A percentile compares a stretch with the other conserved stretches of the same genome.
Evolutionary conservation across 2,329 filamentous ascomycete species (phyloP).

Genomic region (Raffaelea ambrosiae): DNA sequence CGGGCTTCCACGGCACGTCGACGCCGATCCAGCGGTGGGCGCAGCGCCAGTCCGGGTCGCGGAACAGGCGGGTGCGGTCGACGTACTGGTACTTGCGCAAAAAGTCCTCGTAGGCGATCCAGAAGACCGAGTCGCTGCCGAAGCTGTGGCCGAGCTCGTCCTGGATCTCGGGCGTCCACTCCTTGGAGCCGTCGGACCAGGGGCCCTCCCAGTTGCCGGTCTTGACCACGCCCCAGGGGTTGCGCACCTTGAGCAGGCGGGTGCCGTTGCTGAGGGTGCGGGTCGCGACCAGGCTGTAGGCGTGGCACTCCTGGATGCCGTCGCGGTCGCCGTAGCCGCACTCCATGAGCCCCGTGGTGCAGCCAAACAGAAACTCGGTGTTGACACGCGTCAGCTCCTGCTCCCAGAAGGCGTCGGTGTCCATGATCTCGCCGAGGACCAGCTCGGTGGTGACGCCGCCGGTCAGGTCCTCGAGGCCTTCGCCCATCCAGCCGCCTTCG

Average conservation of each 20-base stretch:
- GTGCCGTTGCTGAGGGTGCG: constrained; percentile 47
- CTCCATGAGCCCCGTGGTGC: constrained; percentile 42
- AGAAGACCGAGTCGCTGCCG: constrained; percentile 64
- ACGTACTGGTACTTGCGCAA: constrained; percentile 50
- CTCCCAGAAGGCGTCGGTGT: constrained; percentile 71
- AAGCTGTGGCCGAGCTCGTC: constrained; percentile 64
- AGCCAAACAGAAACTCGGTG: constrained; percentile 64
- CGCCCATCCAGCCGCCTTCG: constrained; percentile 59
- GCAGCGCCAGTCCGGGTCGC: constrained; percentile 43
- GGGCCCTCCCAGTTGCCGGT: constrained; percentile 71
- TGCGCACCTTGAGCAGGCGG: constrained; percentile 57
- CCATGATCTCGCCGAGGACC: constrained; percentile 58
- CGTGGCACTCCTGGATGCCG: constrained; percentile 50
- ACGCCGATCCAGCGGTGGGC: constrained; percentile 33
- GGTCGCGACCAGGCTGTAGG: constrained; percentile 52
- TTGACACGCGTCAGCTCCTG: constrained; percentile 73
- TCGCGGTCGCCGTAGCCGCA: constrained; percentile 38
- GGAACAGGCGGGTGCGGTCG: constrained; percentile 50
- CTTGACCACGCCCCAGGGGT: constrained; percentile 74
- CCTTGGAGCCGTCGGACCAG: constrained; percentile 72
- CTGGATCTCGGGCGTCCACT: constrained; percentile 78
- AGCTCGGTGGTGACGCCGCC: constrained; percentile 61
- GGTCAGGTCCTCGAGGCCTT: constrained; percentile 51
- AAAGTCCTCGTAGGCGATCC: constrained; percentile 51
- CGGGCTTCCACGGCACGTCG: constrained; percentile 45